Evolutionary conservation across 202 grass and related monocot species (phyloP).

Genomic region (Setaria italica): DNA sequence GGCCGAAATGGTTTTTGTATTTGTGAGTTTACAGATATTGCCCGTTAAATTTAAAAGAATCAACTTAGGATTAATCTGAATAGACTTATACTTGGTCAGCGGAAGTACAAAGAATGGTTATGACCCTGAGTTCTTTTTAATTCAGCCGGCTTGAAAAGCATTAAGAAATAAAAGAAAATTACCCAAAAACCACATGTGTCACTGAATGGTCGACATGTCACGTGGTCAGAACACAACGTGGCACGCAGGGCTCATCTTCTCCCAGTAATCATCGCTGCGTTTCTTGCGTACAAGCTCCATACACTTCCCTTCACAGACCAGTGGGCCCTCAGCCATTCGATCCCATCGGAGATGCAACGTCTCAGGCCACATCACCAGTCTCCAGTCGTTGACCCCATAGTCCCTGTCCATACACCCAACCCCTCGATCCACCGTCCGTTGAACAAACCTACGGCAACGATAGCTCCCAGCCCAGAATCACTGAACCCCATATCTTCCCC

Average conservation of each 20-base stretch:
- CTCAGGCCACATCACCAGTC: background rate
- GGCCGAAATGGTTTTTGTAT: too few relatives aligned
- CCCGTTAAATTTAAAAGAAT: too few relatives aligned
- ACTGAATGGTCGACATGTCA: background rate
- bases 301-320: background rate
- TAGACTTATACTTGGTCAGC: too few relatives aligned
- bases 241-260: background rate
- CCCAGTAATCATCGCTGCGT: background rate
- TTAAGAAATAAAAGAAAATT: too few relatives aligned
- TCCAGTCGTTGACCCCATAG: background rate
- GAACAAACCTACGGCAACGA: background rate
- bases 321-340: background rate
- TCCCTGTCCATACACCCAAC: slow-evolving; percentile 1
- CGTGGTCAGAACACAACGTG: background rate
- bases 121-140: too few relatives aligned
- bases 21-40: too few relatives aligned
- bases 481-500: background rate
- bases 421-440: background rate
- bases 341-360: background rate
- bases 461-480: background rate
- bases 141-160: too few relatives aligned
- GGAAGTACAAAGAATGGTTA: too few relatives aligned
- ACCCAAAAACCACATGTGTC: too few relatives aligned
- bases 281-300: background rate
- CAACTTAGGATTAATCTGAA: too few relatives aligned